A percentile compares a stretch with the other conserved stretches of the same genome.
Evolutionary conservation across 2,329 filamentous ascomycete species (phyloP).

Genomic region (Xylaria sp.): DNA sequence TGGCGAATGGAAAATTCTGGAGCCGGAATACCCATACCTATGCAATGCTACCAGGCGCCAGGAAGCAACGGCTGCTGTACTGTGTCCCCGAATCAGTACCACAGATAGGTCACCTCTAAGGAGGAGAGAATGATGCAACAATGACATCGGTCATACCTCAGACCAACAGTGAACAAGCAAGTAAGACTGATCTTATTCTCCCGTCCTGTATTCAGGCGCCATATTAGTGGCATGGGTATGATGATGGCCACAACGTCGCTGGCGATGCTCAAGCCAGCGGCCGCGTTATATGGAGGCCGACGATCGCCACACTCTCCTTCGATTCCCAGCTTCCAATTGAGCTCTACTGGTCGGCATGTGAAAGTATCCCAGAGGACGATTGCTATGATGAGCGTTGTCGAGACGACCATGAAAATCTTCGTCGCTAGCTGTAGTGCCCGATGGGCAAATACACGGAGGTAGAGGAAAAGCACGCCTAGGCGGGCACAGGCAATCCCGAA

Average conservation of each 20-base stretch:
- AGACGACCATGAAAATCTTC: not conserved
- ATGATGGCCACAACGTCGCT: not conserved
- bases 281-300: not conserved
- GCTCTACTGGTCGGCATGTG: not conserved
- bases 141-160: not conserved
- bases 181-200: not conserved
- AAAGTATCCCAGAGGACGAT: not conserved
- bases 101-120: no score
- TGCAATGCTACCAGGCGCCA: no score
- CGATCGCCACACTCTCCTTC: not conserved
- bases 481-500: not conserved
- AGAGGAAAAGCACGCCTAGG: not conserved
- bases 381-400: not conserved
- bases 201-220: not conserved
- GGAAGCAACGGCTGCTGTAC: no score
- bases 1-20: no score
- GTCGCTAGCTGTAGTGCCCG: not conserved
- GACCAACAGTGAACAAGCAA: not conserved
- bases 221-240: not conserved
- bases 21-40: no score
- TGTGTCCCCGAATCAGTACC: no score
- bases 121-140: no score
- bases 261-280: not conserved
- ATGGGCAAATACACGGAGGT: not conserved
- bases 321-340: not conserved